phyloP scores from a whole-genome alignment of 2,329 filamentous ascomycete species.

The Penicillium sp. region DNA sequence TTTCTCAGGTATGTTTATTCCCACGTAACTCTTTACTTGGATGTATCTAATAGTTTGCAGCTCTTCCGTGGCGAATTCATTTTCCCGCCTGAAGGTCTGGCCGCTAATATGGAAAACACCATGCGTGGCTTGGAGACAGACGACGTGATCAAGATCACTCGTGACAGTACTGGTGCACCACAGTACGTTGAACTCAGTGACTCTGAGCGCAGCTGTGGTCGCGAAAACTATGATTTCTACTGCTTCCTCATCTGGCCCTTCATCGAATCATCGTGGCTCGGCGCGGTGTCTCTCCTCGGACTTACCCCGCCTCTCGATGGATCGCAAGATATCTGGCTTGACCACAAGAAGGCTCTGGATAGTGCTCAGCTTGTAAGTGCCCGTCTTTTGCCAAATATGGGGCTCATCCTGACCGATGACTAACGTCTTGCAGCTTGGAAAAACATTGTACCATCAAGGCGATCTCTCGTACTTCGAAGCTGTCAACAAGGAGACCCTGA shows the following conservation, averaged over 20 bases:
- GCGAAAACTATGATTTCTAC: slow-evolving; percentile 98
- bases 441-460: slow-evolving; percentile 95
- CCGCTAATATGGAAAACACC: slow-evolving; percentile 76
- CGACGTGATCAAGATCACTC: slow-evolving; percentile 67
- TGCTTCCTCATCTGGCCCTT: slow-evolving; percentile 99
- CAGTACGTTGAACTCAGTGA: slow-evolving; percentile 74
- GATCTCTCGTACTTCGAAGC: slow-evolving; percentile 97
- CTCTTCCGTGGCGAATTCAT: slow-evolving; percentile 97
- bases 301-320: slow-evolving; percentile 67
- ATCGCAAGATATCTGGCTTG: slow-evolving; percentile 72
- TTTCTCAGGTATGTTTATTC: slow-evolving; percentile 60
- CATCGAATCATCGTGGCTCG: slow-evolving; percentile 90
- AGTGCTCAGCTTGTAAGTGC: slow-evolving; percentile 71
- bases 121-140: slow-evolving; percentile 75
- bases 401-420: not conserved
- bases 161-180: slow-evolving; percentile 52
- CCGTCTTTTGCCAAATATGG: not conserved
- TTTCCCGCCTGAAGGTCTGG: slow-evolving; percentile 82
- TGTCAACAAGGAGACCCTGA: slow-evolving; percentile 96
- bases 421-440: slow-evolving; percentile 65
- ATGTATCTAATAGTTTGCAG: slow-evolving; percentile 36
- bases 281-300: slow-evolving; percentile 82
- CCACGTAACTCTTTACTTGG: not conserved
- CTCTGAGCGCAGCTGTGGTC: slow-evolving; percentile 70
- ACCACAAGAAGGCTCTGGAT: slow-evolving; percentile 73